These are phyloP conservation scores for Termitomyces sp. DNA, from an alignment of 768 basidiomycete species.

Conservation along the genomic window DNA sequence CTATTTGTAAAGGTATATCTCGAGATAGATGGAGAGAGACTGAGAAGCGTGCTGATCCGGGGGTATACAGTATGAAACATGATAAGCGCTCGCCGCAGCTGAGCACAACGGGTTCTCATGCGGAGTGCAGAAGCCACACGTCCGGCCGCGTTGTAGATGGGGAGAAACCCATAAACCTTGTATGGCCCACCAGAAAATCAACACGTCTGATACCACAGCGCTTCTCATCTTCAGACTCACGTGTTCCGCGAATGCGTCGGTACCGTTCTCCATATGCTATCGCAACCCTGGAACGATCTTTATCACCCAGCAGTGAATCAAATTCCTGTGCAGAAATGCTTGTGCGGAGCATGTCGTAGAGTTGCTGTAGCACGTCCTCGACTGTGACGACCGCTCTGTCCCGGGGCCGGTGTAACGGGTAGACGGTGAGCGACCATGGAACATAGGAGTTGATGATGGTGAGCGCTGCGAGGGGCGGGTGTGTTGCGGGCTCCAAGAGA, in stretches of 20 bases:
- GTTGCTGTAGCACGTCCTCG: conserved; percentile 27
- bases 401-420: conserved; percentile 9
- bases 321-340: conserved; percentile 40
- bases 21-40: neutral
- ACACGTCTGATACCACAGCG: conserved; percentile 49
- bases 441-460: conserved; percentile 22
- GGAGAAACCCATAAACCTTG: conserved; percentile 39
- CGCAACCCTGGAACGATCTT: conserved; percentile 32
- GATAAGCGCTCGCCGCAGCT: neutral
- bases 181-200: conserved; percentile 48
- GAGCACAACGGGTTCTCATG: neutral
- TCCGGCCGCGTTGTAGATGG: conserved; percentile 22
- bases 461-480: conserved; percentile 23
- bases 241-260: conserved; percentile 26
- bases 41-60: neutral
- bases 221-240: conserved; percentile 38
- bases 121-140: conserved; percentile 23
- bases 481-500: conserved; percentile 28
- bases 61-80: neutral
- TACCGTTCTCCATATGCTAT: conserved; percentile 44
- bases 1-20: neutral
- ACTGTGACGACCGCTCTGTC: conserved; percentile 23
- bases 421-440: conserved; percentile 31
- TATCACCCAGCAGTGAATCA: conserved; percentile 26
- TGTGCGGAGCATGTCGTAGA: conserved; percentile 35